Evolutionary conservation across 148 eudicot genomes (phyloP), one percentile per base, ranked within the genome.

Genomic region (Camellia lanceoleosa): DNA sequence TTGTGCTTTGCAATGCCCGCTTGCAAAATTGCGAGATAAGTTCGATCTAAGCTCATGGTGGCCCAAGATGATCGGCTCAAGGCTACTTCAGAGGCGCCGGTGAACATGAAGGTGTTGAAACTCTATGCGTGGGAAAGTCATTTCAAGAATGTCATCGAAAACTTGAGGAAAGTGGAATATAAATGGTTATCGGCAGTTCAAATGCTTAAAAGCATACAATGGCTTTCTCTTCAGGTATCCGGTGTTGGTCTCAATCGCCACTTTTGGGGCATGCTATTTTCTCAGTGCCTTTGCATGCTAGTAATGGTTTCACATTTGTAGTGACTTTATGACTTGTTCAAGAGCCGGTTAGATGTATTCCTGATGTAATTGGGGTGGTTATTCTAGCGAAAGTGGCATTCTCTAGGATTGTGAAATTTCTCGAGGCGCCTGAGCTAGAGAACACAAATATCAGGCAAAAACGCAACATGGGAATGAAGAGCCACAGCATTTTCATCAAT

Each of bases 361-460:
- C 98, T 20, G 98, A 93, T 81, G 97, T 93, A 41, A 86, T 95
- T 49, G 92, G 89, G 13, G 90, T 86, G 4, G 87, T 90, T 74
- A 93, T 95, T 78, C 97, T 93, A 86, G 97, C 96, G 5, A 90
- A 87, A 77, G 97, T 95, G 19, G 91, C 98, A 3, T 95, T 91
- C 81, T 71, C 78, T n/a, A 83, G 98, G 80, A 88, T 95, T 64
- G 89, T 86, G 73, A 88, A 84, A 59, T 95, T 95, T 75, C 90
- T 95, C 12, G 94, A 93, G 83, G 94, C 96, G 0, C 86, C 90
- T 9, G 97, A 95, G 89, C 84, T 95, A 83, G 92, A 93, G 67
- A 79, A 73, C 74, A 86, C 80, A 51, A 88, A 73, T 75, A 89
- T 88, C 23, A 79, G 90, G 72, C 85, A 69, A 30, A 30, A 30